phyloP scores from a whole-genome alignment of 2,329 filamentous ascomycete species.

The Aspergillus ochraceus region DNA sequence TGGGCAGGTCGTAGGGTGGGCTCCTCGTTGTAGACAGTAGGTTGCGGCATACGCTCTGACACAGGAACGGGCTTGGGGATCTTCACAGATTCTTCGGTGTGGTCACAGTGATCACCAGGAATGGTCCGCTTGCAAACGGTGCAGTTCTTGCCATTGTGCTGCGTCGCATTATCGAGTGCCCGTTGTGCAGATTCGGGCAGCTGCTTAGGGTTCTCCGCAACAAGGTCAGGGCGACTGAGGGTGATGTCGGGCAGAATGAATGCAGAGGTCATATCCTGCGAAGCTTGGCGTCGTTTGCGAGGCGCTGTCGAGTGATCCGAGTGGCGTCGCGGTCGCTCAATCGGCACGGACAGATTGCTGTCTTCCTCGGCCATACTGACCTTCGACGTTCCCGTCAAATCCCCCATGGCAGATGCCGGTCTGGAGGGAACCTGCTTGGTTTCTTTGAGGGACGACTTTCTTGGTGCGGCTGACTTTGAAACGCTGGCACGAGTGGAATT shows the following conservation, averaged over 20 bases:
- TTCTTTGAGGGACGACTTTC: conserved; percentile 58
- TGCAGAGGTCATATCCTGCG: conserved; percentile 61
- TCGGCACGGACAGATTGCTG: conserved; percentile 29
- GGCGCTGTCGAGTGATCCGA: conserved; percentile 51
- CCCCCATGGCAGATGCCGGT: conserved; percentile 36
- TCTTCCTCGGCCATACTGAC: conserved; percentile 29
- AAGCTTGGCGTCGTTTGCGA: conserved; percentile 50
- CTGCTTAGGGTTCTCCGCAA: conserved; percentile 29
- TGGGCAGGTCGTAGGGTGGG: conserved; percentile 64
- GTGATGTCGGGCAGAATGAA: conserved; percentile 67
- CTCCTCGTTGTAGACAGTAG: conserved; percentile 52
- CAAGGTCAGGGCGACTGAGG: conserved; percentile 38
- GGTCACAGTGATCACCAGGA: conserved; percentile 35
- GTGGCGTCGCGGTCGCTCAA: conserved; percentile 36
- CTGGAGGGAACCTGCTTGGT: conserved; percentile 37
- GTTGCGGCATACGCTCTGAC: conserved; percentile 48
- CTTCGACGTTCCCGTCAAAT: conserved; percentile 34
- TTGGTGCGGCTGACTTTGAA: conserved; percentile 40
- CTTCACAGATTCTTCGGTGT: conserved; percentile 35
- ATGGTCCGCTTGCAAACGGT: conserved; percentile 54
- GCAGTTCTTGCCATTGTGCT: conserved; percentile 56
- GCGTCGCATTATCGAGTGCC: conserved; percentile 43
- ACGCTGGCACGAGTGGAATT: conserved; percentile 38
- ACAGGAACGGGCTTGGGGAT: conserved; percentile 53
- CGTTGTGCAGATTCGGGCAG: conserved; percentile 42